These are phyloP conservation scores for Penicillium corylophilum DNA, from an alignment of 2,329 filamentous ascomycete genomes.

Conservation along the genomic window DNA sequence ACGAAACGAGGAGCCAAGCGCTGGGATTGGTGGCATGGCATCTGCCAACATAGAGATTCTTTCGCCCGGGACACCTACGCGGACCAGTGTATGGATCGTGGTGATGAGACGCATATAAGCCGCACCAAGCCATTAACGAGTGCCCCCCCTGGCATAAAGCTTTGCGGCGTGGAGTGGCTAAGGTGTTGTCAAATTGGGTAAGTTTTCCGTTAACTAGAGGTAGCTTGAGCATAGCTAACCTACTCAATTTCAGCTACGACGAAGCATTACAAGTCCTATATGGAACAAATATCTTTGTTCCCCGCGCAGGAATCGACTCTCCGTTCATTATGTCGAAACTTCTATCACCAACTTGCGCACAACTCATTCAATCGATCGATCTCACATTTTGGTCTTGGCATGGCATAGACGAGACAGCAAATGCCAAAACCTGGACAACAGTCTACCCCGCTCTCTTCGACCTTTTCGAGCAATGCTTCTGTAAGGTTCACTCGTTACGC, in stretches of 20 bases:
- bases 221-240: slow-evolving; percentile 1
- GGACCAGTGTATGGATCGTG: neutral
- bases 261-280: slow-evolving; percentile 6
- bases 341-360: neutral
- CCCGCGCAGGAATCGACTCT: slow-evolving; percentile 1
- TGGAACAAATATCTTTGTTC: slow-evolving; percentile 7
- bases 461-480: neutral
- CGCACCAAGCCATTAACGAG: neutral
- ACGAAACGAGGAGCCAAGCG: neutral
- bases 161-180: slow-evolving; percentile 55
- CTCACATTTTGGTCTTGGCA: neutral
- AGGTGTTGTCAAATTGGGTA: slow-evolving; percentile 7
- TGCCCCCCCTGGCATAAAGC: neutral
- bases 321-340: slow-evolving; percentile 4
- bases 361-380: slow-evolving; percentile 4
- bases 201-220: neutral
- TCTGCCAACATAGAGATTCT: slow-evolving; percentile 1
- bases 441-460: slow-evolving; percentile 4
- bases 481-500: neutral
- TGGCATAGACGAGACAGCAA: neutral
- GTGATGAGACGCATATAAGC: neutral
- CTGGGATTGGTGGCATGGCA: neutral
- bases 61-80: neutral
- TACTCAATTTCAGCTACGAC: slow-evolving; percentile 1
- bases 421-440: neutral